phyloP scores from a whole-genome alignment of 306 rosid genomes.

The Cicer pinnatifidum region DNA sequence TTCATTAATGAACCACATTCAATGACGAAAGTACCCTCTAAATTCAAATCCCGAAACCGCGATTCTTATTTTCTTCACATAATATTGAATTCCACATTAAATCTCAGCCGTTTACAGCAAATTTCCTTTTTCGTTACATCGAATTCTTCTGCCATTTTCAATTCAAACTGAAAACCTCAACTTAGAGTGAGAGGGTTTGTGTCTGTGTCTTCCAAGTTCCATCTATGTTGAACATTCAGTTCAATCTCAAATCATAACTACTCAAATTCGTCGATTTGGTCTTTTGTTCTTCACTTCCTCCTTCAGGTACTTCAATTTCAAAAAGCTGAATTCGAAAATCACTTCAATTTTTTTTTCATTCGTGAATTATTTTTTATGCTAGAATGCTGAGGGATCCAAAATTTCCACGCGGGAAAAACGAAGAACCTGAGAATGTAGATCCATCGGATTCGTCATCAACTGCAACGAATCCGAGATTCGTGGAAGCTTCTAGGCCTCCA shows the following conservation, averaged over 20 bases:
- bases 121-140: conserved; percentile 39
- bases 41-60: conserved; percentile 85
- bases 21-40: conserved; percentile 56
- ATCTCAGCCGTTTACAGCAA: conserved; percentile 69
- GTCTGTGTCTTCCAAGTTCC: not conserved
- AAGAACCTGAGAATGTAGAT: conserved; percentile 75
- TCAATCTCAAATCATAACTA: conserved; percentile 55
- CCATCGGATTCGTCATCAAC: conserved; percentile 51
- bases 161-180: conserved; percentile 38
- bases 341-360: not conserved
- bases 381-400: conserved; percentile 91
- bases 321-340: not conserved
- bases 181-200: not conserved
- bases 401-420: conserved; percentile 66
- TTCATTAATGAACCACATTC: conserved; percentile 23
- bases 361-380: not conserved
- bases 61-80: conserved; percentile 22
- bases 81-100: conserved; percentile 50
- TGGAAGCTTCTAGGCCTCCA: conserved; percentile 70
- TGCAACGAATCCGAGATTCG: conserved; percentile 39
- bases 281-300: conserved; percentile 66
- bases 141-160: conserved; percentile 27
- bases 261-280: conserved; percentile 50
- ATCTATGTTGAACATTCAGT: conserved; percentile 46
- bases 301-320: conserved; percentile 57